A percentile compares a stretch with the other conserved stretches of the same genome.
phyloP scores from a whole-genome alignment of 768 basidiomycete species.

The Trametes elegans region DNA sequence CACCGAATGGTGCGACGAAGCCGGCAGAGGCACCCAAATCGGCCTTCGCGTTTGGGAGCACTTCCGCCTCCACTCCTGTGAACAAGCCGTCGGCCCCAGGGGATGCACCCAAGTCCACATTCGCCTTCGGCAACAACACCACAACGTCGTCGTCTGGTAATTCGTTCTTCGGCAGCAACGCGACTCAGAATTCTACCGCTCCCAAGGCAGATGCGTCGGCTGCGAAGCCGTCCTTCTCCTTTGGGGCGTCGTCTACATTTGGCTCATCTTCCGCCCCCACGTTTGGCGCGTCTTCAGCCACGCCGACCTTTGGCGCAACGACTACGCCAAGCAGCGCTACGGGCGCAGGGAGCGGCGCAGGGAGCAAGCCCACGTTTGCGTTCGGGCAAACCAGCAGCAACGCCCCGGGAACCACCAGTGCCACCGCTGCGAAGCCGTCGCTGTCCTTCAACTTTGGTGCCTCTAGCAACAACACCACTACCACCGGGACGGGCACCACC shows the following conservation, averaged over 20 bases:
- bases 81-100: not conserved
- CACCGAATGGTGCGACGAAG: not conserved
- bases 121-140: conserved; percentile 8
- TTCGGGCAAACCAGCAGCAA: conserved; percentile 8
- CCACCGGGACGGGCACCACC: conserved; percentile 4
- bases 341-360: no score
- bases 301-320: conserved; percentile 16
- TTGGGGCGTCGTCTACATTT: not conserved
- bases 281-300: conserved; percentile 22
- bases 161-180: not conserved
- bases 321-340: not conserved
- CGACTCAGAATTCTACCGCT: not conserved
- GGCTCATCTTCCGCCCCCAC: conserved; percentile 9
- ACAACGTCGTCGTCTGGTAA: not conserved
- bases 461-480: not conserved
- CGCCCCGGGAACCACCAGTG: not conserved
- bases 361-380: conserved; percentile 16
- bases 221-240: not conserved
- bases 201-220: not conserved
- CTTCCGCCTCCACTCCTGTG: not conserved
- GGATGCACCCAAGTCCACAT: conserved; percentile 1
- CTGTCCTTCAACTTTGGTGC: conserved; percentile 18
- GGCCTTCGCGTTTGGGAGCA: conserved; percentile 13
- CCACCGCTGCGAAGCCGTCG: conserved; percentile 5
- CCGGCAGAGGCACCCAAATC: conserved; percentile 14